These are phyloP conservation scores for Sarocladiaceae sp. DNA, from an alignment of 2,329 filamentous ascomycete genomes.

Conservation along the genomic window DNA sequence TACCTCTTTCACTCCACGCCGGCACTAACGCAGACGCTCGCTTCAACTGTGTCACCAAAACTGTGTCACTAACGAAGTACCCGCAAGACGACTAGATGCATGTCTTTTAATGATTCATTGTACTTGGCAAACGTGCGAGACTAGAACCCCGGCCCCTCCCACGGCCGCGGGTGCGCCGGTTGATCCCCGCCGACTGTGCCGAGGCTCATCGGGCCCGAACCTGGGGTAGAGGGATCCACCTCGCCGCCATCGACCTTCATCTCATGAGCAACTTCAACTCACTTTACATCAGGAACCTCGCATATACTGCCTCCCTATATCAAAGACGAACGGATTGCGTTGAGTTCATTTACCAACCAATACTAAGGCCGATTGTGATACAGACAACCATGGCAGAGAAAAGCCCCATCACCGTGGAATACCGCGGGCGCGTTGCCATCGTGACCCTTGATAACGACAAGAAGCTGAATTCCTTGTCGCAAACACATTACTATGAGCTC, in stretches of 20 bases:
- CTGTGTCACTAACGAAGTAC: too few species aligned
- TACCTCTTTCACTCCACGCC: too few species aligned
- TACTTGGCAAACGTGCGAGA: neutral
- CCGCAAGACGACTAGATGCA: too few species aligned
- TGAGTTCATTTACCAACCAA: too few species aligned
- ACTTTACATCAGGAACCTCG: too few species aligned
- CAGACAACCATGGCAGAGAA: neutral
- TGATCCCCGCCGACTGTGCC: neutral
- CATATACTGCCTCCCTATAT: too few species aligned
- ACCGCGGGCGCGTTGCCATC: conserved; percentile 50
- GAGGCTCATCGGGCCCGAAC: neutral
- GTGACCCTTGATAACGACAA: conserved; percentile 81
- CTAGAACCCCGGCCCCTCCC: neutral
- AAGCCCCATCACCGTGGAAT: conserved; percentile 32
- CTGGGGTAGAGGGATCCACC: conserved; percentile 1
- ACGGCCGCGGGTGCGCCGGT: neutral
- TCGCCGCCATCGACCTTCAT: neutral
- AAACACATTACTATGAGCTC: conserved; percentile 72
- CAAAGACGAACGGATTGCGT: too few species aligned
- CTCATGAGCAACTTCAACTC: neutral
- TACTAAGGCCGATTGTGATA: neutral
- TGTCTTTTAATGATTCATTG: too few species aligned
- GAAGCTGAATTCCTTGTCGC: conserved; percentile 81
- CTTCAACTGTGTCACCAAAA: too few species aligned
- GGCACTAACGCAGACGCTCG: too few species aligned